A percentile compares a stretch with the other conserved stretches of the same genome.
These are phyloP conservation scores for Fraxinus platypoda DNA, from an alignment of 305 asterid genomes.

Conservation along the genomic window DNA sequence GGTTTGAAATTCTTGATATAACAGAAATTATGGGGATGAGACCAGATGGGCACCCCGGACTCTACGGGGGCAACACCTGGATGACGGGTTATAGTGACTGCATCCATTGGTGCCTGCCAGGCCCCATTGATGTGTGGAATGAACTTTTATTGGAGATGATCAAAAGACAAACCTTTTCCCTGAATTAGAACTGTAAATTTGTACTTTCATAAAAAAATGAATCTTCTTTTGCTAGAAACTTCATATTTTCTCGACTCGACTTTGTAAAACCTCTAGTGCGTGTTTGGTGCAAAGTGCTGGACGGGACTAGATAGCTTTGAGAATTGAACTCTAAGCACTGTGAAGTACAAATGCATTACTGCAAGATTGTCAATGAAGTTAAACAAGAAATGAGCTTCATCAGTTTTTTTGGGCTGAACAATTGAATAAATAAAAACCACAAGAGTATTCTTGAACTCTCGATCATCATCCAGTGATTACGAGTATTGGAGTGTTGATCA, in stretches of 20 bases:
- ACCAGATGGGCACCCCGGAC: constrained; percentile 59
- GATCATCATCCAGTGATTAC: too few relatives aligned
- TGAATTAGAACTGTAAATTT: background rate
- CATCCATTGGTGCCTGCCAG: constrained; percentile 52
- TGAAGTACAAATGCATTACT: too few relatives aligned
- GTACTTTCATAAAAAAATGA: background rate
- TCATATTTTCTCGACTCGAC: background rate
- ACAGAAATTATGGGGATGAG: constrained; percentile 43
- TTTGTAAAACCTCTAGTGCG: background rate
- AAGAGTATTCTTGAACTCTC: too few relatives aligned
- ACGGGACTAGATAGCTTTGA: background rate
- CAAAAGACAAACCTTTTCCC: constrained; percentile 8
- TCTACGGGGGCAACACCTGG: constrained; percentile 46
- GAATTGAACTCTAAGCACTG: too few relatives aligned
- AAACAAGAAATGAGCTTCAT: too few relatives aligned
- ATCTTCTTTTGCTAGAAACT: background rate
- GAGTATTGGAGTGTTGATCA: too few relatives aligned
- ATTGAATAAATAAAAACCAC: too few relatives aligned
- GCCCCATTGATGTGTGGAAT: constrained; percentile 69
- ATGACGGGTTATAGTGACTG: constrained; percentile 53
- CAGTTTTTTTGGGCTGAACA: too few relatives aligned
- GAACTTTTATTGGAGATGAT: constrained; percentile 53
- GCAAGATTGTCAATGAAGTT: too few relatives aligned
- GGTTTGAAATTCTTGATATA: constrained; percentile 37
- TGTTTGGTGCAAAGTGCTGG: background rate